Evolutionary conservation across 2,329 filamentous ascomycete genomes (phyloP), one percentile per base, ranked within the genome.

Genomic region (Dichotomopilus funicola): DNA sequence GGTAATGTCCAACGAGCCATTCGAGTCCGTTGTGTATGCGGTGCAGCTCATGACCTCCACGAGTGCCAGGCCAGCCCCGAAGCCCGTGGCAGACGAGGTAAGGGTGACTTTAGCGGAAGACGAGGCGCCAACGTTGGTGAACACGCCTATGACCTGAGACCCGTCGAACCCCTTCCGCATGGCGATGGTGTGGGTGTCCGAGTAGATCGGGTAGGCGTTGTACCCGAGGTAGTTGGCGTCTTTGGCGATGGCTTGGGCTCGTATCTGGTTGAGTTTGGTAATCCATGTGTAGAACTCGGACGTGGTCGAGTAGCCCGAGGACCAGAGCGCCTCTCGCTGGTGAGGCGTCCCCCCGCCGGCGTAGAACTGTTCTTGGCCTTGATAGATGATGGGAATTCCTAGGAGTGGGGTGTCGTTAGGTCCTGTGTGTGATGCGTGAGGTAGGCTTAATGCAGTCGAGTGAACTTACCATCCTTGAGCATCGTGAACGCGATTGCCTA

Each of bases 361-460:
- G 64, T 75, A 78, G 61, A 77, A 75, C 57, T 83, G 80, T 64
- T 83, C 80, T 63, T 82, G 79, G 8, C 80, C 80, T 56, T 81
- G 72, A 64, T 83, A 83, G 42, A 82, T 70, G 65, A 83, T 79
- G 0, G 80, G 80, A 43, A 83, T 79, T 27, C 80, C 61, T 63
- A 19, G 6, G 48, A 11, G 12, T 2, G 34, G 44, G 1, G 13
- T 27, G 13, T 38, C 10, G 19, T 37, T 19, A 49, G 5, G 3
- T 10, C 13, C 27, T 38, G 35, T 31, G 3, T 2, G n/a, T 12
- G 5, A n/a, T 3, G 11, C n/a, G 31, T 12, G 12, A 33, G 3
- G 9, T 8, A 3, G 8, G 8, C 6, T n/a, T n/a, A 4, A 11
- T 3, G 19, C 27, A 31, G 37, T 27, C 36, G 40, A 5, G 40